Percentiles rank a stretch among this genome's conserved stretches.
Evolutionary conservation across 2,329 filamentous ascomycete species (phyloP).

Genomic region (Drechslera avenae): DNA sequence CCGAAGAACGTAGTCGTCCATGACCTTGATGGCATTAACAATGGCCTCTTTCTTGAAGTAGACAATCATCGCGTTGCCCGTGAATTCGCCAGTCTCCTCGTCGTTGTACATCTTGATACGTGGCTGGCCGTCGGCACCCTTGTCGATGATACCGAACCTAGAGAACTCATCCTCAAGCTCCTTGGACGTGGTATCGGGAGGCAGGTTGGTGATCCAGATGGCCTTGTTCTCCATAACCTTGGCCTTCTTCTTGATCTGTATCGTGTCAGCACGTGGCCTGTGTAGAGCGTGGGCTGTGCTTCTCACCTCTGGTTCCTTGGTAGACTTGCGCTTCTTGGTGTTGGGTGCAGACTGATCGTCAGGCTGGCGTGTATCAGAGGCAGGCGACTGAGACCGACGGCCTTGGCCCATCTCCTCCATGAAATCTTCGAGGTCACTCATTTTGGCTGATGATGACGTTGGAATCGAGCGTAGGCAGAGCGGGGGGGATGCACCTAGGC

Average conservation of each 20-base stretch:
- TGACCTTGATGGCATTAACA: conserved; percentile 76
- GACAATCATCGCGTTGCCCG: conserved; percentile 89
- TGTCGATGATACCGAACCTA: conserved; percentile 89
- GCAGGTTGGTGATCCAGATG: conserved; percentile 88
- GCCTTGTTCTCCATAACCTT: conserved; percentile 73
- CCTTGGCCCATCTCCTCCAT: conserved; percentile 15
- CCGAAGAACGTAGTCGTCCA: conserved; percentile 83
- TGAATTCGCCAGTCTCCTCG: conserved; percentile 77
- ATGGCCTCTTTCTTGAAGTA: conserved; percentile 98
- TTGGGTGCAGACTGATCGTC: conserved; percentile 10
- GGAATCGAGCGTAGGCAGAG: neutral
- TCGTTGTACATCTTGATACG: conserved; percentile 95
- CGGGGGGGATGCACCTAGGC: neutral
- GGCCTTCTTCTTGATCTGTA: conserved; percentile 34
- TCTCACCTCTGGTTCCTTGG: conserved; percentile 27
- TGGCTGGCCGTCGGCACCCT: conserved; percentile 84
- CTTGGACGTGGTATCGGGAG: conserved; percentile 74
- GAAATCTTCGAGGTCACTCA: conserved; percentile 23
- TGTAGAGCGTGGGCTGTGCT: neutral
- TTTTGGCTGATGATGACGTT: neutral
- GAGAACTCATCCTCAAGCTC: conserved; percentile 87
- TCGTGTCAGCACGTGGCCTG: conserved; percentile 33
- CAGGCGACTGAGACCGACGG: conserved; percentile 2
- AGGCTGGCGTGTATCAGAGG: conserved; percentile 4
- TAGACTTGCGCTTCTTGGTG: conserved; percentile 35